Conservation (phyloP, 805 yeast species). For the Zygotorulaspora danielsina region DNA sequence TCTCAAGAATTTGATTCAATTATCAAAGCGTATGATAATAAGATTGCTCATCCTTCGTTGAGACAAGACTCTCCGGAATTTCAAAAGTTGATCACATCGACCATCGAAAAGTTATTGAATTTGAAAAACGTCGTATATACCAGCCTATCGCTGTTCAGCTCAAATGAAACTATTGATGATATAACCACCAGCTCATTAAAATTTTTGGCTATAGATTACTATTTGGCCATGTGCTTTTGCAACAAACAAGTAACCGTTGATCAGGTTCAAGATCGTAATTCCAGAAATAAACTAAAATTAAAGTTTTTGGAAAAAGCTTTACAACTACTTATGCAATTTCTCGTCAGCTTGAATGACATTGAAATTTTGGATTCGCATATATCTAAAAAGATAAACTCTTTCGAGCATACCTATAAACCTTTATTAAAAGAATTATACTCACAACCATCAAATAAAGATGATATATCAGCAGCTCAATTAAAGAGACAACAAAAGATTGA, state of each 20-base stretch:
- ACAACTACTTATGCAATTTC: conserved; percentile 42
- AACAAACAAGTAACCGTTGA: conserved; percentile 26
- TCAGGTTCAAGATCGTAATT: conserved; percentile 10
- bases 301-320: conserved; percentile 42
- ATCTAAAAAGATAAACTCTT: conserved; percentile 37
- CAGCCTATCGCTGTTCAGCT: conserved; percentile 58
- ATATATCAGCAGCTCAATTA: conserved; percentile 32
- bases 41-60: conserved; percentile 22
- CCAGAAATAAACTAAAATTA: conserved; percentile 30
- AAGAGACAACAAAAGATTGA: conserved; percentile 71
- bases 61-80: conserved; percentile 43
- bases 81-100: conserved; percentile 38
- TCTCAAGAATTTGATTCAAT: conserved; percentile 22
- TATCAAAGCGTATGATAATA: conserved; percentile 15
- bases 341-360: conserved; percentile 44
- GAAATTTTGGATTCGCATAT: conserved; percentile 41
- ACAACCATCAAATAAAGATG: conserved; percentile 19
- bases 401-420: conserved; percentile 42
- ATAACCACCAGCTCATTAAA: conserved; percentile 58
- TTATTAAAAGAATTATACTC: conserved; percentile 31
- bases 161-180: conserved; percentile 69
- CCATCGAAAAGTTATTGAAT: conserved; percentile 43
- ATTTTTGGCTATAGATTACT: conserved; percentile 55
- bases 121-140: conserved; percentile 42
- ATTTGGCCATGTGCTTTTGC: conserved; percentile 43